Evolutionary conservation across 2,329 filamentous ascomycete genomes (phyloP).

Genomic region (Nannizzia gypsea): DNA sequence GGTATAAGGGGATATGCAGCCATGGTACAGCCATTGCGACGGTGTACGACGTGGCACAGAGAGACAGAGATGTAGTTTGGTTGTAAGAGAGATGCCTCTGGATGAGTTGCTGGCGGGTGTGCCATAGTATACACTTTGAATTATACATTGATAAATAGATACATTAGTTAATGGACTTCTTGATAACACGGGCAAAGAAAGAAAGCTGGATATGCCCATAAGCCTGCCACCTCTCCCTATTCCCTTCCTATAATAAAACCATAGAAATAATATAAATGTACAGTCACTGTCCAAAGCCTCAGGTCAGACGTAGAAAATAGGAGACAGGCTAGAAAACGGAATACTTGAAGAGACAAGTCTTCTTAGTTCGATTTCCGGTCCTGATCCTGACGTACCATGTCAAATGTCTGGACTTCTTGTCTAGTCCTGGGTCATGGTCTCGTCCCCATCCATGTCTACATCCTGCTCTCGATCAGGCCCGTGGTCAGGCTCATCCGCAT

Average conservation of each 20-base stretch:
- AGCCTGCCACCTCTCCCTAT: not conserved
- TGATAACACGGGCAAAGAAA: not conserved
- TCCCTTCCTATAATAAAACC: constrained; percentile 1
- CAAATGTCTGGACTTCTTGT: not conserved
- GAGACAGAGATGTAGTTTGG: no score
- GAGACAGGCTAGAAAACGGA: not conserved
- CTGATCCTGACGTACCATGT: not conserved
- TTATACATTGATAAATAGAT: no score
- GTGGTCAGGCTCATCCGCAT: not conserved
- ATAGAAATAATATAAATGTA: constrained; percentile 2
- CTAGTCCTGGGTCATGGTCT: constrained; percentile 10
- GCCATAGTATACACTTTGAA: no score
- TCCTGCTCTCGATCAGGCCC: not conserved
- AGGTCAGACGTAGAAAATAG: not conserved
- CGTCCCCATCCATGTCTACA: constrained; percentile 9
- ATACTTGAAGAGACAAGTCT: not conserved
- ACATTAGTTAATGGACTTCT: no score
- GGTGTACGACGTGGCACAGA: no score
- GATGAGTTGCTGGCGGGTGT: no score
- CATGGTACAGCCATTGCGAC: no score
- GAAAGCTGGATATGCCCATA: not conserved
- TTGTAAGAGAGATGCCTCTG: no score
- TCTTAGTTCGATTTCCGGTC: not conserved
- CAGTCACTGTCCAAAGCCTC: not conserved
- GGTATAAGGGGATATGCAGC: no score